Percentiles rank a stretch among this genome's conserved stretches.
Conservation (phyloP, 2,329 filamentous ascomycete species). For the Rhexocercosporidium sp. region DNA sequence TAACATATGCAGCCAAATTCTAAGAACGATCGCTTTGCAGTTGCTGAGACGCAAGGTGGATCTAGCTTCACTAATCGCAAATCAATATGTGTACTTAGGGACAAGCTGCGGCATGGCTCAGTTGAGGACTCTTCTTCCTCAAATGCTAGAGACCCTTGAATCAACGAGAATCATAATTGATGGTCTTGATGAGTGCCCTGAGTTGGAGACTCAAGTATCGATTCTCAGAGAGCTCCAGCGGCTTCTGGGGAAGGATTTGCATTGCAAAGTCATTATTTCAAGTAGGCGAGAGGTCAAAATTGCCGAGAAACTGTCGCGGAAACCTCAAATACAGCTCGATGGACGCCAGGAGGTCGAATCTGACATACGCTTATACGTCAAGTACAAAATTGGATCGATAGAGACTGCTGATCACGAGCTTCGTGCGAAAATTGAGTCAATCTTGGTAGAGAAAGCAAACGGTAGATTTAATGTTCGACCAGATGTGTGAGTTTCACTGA, state of each 20-base stretch:
- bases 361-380: background rate
- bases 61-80: slow-evolving; percentile 15
- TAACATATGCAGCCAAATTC: slow-evolving; percentile 14
- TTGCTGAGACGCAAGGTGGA: slow-evolving; percentile 16
- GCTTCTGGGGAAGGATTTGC: background rate
- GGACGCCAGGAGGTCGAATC: background rate
- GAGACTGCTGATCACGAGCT: background rate
- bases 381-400: background rate
- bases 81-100: slow-evolving; percentile 18
- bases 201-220: background rate
- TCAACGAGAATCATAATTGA: slow-evolving; percentile 22
- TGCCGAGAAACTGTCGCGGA: background rate
- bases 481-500: no score
- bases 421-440: background rate
- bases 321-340: background rate
- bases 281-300: background rate
- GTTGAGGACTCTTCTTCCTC: slow-evolving; percentile 13
- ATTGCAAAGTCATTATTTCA: background rate
- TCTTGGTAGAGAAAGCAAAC: background rate
- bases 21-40: slow-evolving; percentile 19
- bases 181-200: slow-evolving; percentile 19
- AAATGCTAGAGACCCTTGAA: slow-evolving; percentile 7
- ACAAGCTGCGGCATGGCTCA: slow-evolving; percentile 18
- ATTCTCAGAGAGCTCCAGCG: background rate
- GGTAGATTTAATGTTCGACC: no score